Evolutionary conservation across 768 basidiomycete genomes (phyloP), one percentile per base, ranked within the genome.

Genomic region (Suillus luteus): DNA sequence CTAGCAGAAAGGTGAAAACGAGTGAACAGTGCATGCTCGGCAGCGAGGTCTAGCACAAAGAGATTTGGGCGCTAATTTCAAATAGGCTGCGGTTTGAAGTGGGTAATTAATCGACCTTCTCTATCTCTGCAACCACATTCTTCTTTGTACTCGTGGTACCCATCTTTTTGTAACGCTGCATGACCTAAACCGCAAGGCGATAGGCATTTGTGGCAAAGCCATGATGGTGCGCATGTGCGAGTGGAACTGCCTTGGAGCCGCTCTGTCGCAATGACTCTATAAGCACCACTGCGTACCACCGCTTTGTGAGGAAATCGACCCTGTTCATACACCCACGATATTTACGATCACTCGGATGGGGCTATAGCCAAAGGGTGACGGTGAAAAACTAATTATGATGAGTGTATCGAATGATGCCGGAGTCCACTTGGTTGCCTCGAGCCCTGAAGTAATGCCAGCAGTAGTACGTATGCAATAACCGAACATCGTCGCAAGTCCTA

Each of bases 1-100:
- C 27, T 6, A 58, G 3, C 6, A 58, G 27, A 41, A 27, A 19
- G 11, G 27, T 17, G 38, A 41, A 41, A 58, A 58, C 11, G 57
- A 58, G 40, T 31, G 57, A 41, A 58, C 14, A 4, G 57, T 41
- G 57, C 57, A 58, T 55, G 55, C 54, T 38, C 55, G 2, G 55
- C n/a, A 38, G 37, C 38, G 38, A 40, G 38, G 55, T 58, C 40
- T 57, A 57, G 38, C 38, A 24, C 37, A 40, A 57, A 24, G 55
- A 17, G 55, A 11, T 17, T 57, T 57, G 55, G 37, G 55, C 55
- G 55, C 38, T 57, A 24, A 57, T 57, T 49, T 49, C 15, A 3
- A 27, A 24, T 49, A n/a, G 10, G 49, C 27, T 31, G 11, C 8
- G 17, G 19, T 33, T 54, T n/a, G 52, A 54, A 54, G 33, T 19